Evolutionary conservation across 768 basidiomycete species (phyloP), one percentile per base, ranked within the genome.

Genomic region (Gautieria morchelliformis): DNA sequence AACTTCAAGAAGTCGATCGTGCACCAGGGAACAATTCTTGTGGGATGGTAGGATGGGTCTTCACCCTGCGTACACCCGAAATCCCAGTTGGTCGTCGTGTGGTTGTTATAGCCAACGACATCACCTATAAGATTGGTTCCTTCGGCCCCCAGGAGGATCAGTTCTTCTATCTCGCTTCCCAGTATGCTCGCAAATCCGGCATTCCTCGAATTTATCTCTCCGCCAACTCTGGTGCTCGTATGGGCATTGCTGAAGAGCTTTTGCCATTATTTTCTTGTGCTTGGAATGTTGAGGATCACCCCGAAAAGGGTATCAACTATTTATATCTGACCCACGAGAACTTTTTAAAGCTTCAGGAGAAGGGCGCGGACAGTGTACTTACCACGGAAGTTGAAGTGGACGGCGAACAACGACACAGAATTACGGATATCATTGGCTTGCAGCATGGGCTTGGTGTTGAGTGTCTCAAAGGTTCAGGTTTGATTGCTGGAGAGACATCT

Each of bases 41-140:
- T 66, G 96, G 96, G 64, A 99, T 99, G 96, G 90, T 98, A 55
- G 95, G 83, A 2, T 99, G 96, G 96, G 83, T 95, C 20, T 96
- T 92, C 76, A 94, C 84, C 3, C 75, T 98, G 63, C 75, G 77
- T 62, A 97, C 94, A 0, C 95, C 96, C 3, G 96, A 98, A 71
- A 96, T 80, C 72, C 92, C 92, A 49, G 72, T 78, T 27, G 96
- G 96, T 30, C 89, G 96, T 65, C 83, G 80, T 60, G 82, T 84
- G 1, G 88, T 98, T 9, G 89, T 92, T 46, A 80, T 99, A 60
- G 91, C 96, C 55, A 99, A 99, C 72, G 96, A 99, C 65, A 99
- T 98, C 73, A 99, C 96, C 14, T 96, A 83, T 80, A 94, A 89
- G 73, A 98, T 97, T 61, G 96, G 96, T 53, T 97, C 96, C 12